Evolutionary conservation across 2,329 filamentous ascomycete species (phyloP), one percentile per base, ranked within the genome.

Genomic region (Pseudocercospora musae): DNA sequence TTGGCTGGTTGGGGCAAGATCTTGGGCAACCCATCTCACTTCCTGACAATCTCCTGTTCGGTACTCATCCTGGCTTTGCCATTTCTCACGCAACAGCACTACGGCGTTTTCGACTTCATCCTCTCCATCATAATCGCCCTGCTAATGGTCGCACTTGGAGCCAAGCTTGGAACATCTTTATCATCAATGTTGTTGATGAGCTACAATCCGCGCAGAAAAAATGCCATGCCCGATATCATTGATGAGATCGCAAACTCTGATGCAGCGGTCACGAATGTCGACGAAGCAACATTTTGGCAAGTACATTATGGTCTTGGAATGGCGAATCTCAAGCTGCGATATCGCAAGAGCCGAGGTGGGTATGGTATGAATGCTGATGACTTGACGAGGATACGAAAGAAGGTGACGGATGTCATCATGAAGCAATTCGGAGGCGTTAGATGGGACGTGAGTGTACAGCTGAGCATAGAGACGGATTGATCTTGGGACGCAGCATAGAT

Each of bases 201-300:
- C 3, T 97, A 96, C 75, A 77, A 78, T 31, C 82, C 83, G 10
- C 52, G 74, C 77, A 48, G 75, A 33, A 56, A 62, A 31, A 55
- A 70, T 37, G 69, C 71, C 2, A 70, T 82, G 11, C 60, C 61
- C 10, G 67, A 72, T 50, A 88, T 96, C n/a, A 82, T 97, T 70
- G 85, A 86, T 60, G 92, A 96, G 75, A 93, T 99, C 57, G 89
- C 66, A 9, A 63, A 92, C 74, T 84, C 87, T 1, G 92, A 97
- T 70, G 87, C 90, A 1, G 84, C 85, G 59, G 87, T 98, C 25
- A 84, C 85, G 49, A 84, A 84, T 1, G 87, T 99, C 52, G 91
- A 97, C 62, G 93, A 97, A 72, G 94, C 93, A 1, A 88, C 92
- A 73, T 96, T 99, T 77, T 99, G 95, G 95, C 95, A 99, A 79